Percentiles rank a stretch among this genome's conserved stretches.
phyloP scores from a whole-genome alignment of 1,284 basidiomycete species.

The Inonotus obliquus region DNA sequence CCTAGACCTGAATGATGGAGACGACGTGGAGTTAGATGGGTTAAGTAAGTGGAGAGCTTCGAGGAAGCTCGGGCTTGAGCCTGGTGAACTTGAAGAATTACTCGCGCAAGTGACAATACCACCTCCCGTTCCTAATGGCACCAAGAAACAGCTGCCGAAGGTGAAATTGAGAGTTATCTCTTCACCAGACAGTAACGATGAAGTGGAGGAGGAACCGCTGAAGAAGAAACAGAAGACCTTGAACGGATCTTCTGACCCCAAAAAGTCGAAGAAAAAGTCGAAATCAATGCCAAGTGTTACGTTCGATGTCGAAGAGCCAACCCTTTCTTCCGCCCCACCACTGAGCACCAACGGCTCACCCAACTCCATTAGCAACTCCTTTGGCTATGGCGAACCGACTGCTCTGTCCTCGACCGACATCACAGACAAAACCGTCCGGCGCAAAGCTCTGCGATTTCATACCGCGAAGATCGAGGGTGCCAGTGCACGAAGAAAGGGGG shows the following conservation, averaged over 20 bases:
- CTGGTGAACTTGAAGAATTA: slow-evolving; percentile 51
- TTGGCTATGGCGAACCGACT: slow-evolving; percentile 71
- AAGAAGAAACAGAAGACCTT: slow-evolving; percentile 40
- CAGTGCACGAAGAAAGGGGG: slow-evolving; percentile 65
- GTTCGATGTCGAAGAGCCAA: slow-evolving; percentile 72
- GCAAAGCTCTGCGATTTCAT: slow-evolving; percentile 82
- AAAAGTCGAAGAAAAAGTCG: background rate
- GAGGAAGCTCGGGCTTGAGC: slow-evolving; percentile 34
- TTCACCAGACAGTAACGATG: background rate
- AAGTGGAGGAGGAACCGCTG: slow-evolving; percentile 24
- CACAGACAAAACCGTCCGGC: slow-evolving; percentile 76
- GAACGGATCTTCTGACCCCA: slow-evolving; percentile 24
- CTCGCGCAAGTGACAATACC: slow-evolving; percentile 45
- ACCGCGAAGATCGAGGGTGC: slow-evolving; percentile 77
- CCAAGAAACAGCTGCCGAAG: slow-evolving; percentile 20
- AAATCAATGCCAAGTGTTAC: slow-evolving; percentile 29
- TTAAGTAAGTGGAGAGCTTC: slow-evolving; percentile 23
- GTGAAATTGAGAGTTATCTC: background rate
- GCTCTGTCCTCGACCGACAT: slow-evolving; percentile 67
- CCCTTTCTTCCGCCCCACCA: slow-evolving; percentile 29
- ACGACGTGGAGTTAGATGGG: slow-evolving; percentile 16
- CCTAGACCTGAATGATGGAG: slow-evolving; percentile 6
- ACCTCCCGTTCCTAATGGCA: slow-evolving; percentile 7
- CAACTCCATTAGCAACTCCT: slow-evolving; percentile 26
- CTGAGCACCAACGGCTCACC: slow-evolving; percentile 24